These are phyloP conservation scores for Paramecium biaurelia DNA, from an alignment of 73 alveolate genomes.

Conservation along the genomic window DNA sequence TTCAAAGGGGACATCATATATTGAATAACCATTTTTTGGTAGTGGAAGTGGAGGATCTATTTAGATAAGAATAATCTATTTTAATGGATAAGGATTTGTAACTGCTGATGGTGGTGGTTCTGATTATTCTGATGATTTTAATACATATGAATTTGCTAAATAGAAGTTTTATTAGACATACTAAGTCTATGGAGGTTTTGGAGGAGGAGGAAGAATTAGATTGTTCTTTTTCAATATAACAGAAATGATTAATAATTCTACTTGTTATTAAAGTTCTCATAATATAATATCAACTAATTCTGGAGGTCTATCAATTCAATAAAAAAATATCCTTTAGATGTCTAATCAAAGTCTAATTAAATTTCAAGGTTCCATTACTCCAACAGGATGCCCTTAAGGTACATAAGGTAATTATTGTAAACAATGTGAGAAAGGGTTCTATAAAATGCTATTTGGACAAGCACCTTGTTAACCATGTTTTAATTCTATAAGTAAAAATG, in stretches of 20 bases:
- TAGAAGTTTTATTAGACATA: not conserved
- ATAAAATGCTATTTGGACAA: not conserved
- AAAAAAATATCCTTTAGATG: not conserved
- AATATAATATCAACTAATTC: not conserved
- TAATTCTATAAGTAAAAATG: not conserved
- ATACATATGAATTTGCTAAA: not conserved
- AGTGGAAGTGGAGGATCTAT: not conserved
- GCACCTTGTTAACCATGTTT: not conserved
- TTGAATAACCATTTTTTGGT: not conserved
- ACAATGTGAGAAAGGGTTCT: not conserved
- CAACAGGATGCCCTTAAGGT: not conserved
- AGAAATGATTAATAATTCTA: not conserved
- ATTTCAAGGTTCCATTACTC: not conserved
- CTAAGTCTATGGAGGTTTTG: not conserved
- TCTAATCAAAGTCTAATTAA: not conserved
- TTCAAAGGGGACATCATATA: not conserved
- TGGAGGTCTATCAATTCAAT: not conserved
- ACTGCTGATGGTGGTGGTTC: not conserved
- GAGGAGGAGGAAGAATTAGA: not conserved
- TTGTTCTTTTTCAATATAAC: not conserved
- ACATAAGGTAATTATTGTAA: not conserved
- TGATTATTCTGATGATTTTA: not conserved
- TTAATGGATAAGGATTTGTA: not conserved
- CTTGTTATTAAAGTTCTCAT: not conserved
- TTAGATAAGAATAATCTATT: not conserved